Conservation (phyloP, 2,329 filamentous ascomycete species). For the Cercospora janseana region DNA sequence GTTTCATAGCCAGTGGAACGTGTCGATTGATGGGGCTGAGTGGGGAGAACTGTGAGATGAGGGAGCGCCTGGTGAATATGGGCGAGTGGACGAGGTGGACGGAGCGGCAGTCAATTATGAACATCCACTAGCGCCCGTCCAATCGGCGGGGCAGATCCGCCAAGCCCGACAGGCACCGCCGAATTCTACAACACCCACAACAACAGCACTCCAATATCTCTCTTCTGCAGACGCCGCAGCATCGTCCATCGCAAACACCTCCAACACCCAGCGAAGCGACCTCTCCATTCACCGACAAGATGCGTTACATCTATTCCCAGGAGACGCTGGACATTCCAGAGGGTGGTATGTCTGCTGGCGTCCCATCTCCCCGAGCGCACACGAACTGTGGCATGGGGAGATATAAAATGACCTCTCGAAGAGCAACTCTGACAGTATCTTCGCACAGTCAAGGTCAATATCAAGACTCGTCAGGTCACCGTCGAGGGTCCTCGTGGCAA, state of each 20-base stretch:
- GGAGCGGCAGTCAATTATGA: too few relatives aligned
- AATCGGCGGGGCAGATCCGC: not conserved
- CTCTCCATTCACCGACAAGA: constrained; percentile 59
- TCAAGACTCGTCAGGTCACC: constrained; percentile 94
- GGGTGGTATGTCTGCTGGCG: constrained; percentile 71
- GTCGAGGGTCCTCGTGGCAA: constrained; percentile 98
- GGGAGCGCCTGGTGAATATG: constrained; percentile 45
- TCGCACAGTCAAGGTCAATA: constrained; percentile 84
- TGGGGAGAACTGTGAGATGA: too few relatives aligned
- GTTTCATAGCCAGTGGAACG: too few relatives aligned
- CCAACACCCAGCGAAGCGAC: constrained; percentile 11
- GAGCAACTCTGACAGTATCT: not conserved
- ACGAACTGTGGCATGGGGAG: constrained; percentile 10
- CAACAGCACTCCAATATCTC: not conserved
- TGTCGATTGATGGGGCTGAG: too few relatives aligned
- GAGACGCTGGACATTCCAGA: constrained; percentile 94
- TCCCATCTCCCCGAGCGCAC: constrained; percentile 8
- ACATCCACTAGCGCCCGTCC: not conserved
- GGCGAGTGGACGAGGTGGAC: too few relatives aligned
- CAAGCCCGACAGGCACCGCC: not conserved
- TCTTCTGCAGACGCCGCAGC: constrained; percentile 8
- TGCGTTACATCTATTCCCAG: constrained; percentile 99
- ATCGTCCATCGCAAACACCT: constrained; percentile 6
- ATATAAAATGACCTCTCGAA: not conserved
- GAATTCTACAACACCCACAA: not conserved